A percentile compares a stretch with the other conserved stretches of the same genome.
Conservation (phyloP, 768 basidiomycete genomes). For the Thelephora ganbajun region DNA sequence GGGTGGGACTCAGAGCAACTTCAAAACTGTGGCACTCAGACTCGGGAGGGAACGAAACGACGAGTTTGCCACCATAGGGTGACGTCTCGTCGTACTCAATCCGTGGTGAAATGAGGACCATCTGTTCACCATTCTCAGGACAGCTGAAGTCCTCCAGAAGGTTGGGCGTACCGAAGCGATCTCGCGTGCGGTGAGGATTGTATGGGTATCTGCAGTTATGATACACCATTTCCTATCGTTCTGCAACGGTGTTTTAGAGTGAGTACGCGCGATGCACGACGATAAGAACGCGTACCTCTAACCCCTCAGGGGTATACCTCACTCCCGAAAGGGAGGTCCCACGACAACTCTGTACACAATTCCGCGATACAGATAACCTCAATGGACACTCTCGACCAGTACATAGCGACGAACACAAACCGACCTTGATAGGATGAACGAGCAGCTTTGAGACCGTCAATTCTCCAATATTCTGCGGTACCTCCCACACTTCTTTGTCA, state of each 20-base stretch:
- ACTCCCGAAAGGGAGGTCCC: constrained; percentile 46
- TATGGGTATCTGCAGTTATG: constrained; percentile 37
- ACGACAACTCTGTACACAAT: constrained; percentile 45
- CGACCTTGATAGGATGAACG: constrained; percentile 18
- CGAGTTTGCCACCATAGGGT: constrained; percentile 30
- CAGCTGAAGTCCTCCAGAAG: no score
- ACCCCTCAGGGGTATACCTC: constrained; percentile 44
- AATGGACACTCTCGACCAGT: not conserved
- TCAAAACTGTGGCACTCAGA: constrained; percentile 43
- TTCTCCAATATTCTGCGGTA: constrained; percentile 17
- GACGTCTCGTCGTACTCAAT: constrained; percentile 32
- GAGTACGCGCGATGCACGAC: not conserved
- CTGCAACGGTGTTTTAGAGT: constrained; percentile 19
- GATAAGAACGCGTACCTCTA: constrained; percentile 33
- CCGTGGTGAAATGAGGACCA: constrained; percentile 50
- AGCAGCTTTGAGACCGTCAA: constrained; percentile 40
- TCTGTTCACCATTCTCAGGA: constrained; percentile 24
- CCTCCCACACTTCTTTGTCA: not conserved
- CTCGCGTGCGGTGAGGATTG: constrained; percentile 56
- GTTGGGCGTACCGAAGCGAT: constrained; percentile 33
- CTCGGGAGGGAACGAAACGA: constrained; percentile 45
- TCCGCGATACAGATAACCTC: not conserved
- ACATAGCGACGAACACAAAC: not conserved
- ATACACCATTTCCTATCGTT: constrained; percentile 63
- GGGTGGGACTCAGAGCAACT: constrained; percentile 42